Percentiles rank a stretch among this genome's conserved stretches.
These are phyloP conservation scores for Gaeumannomyces sp. DNA, from an alignment of 2,329 filamentous ascomycete genomes.

Conservation along the genomic window DNA sequence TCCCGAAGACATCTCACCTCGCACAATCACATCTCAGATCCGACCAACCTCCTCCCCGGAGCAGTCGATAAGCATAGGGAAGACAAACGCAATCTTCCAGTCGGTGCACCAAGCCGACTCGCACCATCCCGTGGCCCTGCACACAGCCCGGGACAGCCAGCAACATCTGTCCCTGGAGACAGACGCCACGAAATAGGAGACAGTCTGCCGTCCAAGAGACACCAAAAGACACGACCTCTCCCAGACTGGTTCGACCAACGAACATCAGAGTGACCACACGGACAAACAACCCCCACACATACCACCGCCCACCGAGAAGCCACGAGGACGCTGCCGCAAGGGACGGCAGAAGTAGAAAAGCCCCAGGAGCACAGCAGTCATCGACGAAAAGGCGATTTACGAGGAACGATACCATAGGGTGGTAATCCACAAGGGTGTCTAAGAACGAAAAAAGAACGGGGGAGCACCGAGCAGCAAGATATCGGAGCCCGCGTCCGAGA, in stretches of 20 bases:
- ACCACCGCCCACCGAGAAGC: neutral
- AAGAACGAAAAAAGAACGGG: neutral
- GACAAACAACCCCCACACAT: neutral
- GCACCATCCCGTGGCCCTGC: too few relatives aligned
- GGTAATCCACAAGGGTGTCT: neutral
- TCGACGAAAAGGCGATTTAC: neutral
- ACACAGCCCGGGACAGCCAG: neutral
- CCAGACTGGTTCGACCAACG: neutral
- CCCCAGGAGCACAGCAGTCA: neutral
- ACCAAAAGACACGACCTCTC: neutral
- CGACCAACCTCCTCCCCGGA: neutral
- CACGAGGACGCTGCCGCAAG: neutral
- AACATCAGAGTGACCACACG: neutral
- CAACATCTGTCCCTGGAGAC: neutral
- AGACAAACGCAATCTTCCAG: neutral
- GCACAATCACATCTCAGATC: constrained; percentile 1
- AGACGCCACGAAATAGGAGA: neutral
- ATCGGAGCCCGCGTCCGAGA: neutral
- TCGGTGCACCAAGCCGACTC: neutral
- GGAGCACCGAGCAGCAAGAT: neutral
- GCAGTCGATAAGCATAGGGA: neutral
- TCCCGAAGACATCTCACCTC: neutral
- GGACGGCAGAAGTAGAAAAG: neutral
- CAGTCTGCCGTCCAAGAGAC: neutral
- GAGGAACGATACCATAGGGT: neutral